Conservation (phyloP, 1,284 basidiomycete species). For the Xerocomus nothofagi region DNA sequence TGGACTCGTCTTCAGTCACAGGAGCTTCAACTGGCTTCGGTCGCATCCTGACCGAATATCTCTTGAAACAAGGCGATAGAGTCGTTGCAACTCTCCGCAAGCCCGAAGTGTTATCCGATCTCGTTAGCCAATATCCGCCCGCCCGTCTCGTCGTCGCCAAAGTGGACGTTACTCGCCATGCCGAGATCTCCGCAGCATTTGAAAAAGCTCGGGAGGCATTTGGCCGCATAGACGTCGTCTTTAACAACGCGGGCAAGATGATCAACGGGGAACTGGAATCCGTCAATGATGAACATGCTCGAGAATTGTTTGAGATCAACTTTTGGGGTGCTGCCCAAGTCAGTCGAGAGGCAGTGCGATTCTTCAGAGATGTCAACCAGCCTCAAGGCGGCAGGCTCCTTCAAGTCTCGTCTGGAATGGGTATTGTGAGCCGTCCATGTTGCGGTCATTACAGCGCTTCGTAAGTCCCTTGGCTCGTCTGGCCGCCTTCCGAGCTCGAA, state of each 20-base stretch:
- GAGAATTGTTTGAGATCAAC: constrained; percentile 36
- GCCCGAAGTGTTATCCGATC: constrained; percentile 29
- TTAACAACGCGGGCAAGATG: constrained; percentile 34
- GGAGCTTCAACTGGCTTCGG: constrained; percentile 29
- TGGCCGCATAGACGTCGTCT: constrained; percentile 43
- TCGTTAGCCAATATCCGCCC: constrained; percentile 27
- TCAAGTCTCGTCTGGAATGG: constrained; percentile 31
- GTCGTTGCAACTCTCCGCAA: constrained; percentile 39
- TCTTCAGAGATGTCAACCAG: constrained; percentile 40
- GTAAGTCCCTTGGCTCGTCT: constrained; percentile 7
- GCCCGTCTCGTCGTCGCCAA: constrained; percentile 38
- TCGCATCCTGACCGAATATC: constrained; percentile 17
- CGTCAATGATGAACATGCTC: constrained; percentile 24
- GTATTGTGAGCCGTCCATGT: constrained; percentile 4
- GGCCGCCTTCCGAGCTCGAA: neutral
- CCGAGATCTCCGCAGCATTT: constrained; percentile 36
- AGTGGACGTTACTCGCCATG: constrained; percentile 39
- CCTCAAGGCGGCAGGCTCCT: constrained; percentile 36
- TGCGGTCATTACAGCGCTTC: constrained; percentile 27
- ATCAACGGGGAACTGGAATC: constrained; percentile 26
- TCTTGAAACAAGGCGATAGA: constrained; percentile 33
- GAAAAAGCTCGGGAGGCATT: constrained; percentile 34
- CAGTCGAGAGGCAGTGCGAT: constrained; percentile 33
- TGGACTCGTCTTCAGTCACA: constrained; percentile 22
- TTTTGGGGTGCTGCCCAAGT: constrained; percentile 39